A percentile compares a stretch with the other conserved stretches of the same genome.
Evolutionary conservation across 169 alveolate species (phyloP).

Genomic region (Hammondia hammondi): DNA sequence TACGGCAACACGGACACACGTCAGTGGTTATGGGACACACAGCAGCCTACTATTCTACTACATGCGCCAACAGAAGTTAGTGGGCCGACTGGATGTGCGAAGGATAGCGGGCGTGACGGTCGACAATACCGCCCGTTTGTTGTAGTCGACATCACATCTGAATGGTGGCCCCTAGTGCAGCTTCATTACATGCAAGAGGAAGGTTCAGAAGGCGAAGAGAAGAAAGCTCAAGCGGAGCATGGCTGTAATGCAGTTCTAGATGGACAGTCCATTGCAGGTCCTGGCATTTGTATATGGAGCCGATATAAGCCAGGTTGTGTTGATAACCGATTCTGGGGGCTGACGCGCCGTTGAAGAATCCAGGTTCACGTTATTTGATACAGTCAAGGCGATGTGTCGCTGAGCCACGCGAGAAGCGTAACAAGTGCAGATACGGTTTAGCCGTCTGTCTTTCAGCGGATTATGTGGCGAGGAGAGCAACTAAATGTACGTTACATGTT

Average conservation of each 20-base stretch:
- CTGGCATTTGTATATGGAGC: conserved; percentile 1
- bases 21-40: not conserved
- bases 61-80: not conserved
- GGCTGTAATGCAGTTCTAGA: not conserved
- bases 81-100: not conserved
- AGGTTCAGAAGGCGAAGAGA: not conserved
- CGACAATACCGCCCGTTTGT: not conserved
- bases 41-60: not conserved
- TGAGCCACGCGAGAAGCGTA: too few species aligned
- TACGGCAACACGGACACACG: not conserved
- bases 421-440: too few species aligned
- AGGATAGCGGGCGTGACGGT: not conserved
- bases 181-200: not conserved
- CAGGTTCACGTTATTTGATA: too few species aligned
- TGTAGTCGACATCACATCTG: not conserved
- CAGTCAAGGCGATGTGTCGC: too few species aligned
- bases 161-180: not conserved
- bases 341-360: too few species aligned
- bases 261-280: not conserved
- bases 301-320: not conserved
- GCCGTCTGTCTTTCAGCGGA: too few species aligned
- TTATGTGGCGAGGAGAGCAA: too few species aligned
- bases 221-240: not conserved
- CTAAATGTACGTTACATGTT: too few species aligned
- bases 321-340: not conserved